Evolutionary conservation across 1,139 yeast species (phyloP), one percentile per base, ranked within the genome.

Genomic region (Kluyveromyces marxianus): DNA sequence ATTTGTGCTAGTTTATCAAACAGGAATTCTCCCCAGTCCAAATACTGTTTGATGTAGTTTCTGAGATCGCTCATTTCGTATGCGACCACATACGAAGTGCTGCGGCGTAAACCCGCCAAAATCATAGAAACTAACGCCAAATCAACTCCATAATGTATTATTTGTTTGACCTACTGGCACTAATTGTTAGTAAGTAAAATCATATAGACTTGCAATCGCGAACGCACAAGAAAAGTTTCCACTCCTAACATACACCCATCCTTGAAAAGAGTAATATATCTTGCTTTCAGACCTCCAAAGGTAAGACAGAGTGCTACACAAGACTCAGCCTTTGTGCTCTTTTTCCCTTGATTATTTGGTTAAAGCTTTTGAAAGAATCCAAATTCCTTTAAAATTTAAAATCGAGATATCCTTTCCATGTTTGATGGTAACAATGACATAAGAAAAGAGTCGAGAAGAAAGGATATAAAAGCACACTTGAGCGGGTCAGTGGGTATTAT

Each of bases 71-170:
- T 70, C 2, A 47, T 30, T 38, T 62, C 58, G 50, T 62, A 62
- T 3, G 57, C 48, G 75, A 75, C 21, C 74, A 57, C 54, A 28
- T 44, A 69, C 0, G 88, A 89, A 0, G 87, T 81, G 51, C 77
- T 77, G 46, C 81, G 69, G 56, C 81, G 79, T 45, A 82, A 68
- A 1, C 84, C 85, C 0, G 89, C 87, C 32, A 82, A 67, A 26
- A 83, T 67, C 59, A 83, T 74, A 3, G 87, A 79, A 24, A 81
- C 65, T 48, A 83, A 65, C 2, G 82, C 72, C 48, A 81, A 67
- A 55, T 81, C 88, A 39, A 79, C 32, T 5, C 61, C 55, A 71
- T 51, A 77, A 65, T 53, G 63, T 29, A 54, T 47, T 35, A 52
- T 21, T 76, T 72, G 59, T 72, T 76, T 48, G 25, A 53, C 2